phyloP scores from a whole-genome alignment of 768 basidiomycete genomes.

The Suillus plorans region DNA sequence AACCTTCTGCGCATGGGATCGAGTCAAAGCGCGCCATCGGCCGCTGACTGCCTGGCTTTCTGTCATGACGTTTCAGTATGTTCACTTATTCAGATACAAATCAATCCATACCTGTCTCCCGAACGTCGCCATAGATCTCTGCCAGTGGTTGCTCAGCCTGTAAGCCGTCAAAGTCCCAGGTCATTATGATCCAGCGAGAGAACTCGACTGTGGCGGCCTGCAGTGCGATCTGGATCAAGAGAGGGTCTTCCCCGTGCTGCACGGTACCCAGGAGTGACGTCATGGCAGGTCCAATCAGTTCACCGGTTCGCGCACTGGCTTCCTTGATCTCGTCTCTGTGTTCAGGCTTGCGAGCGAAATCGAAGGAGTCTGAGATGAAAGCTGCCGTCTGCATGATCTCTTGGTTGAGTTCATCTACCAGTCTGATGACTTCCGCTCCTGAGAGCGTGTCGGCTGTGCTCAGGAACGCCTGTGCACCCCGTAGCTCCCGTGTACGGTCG shows the following conservation, averaged over 20 bases:
- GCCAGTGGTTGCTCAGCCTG: conserved; percentile 28
- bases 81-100: conserved; percentile 3
- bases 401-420: conserved; percentile 42
- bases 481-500: conserved; percentile 38
- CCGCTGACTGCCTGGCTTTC: conserved; percentile 55
- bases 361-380: conserved; percentile 41
- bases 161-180: conserved; percentile 34
- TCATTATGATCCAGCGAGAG: conserved; percentile 32
- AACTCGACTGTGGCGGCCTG: conserved; percentile 34
- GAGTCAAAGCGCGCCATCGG: conserved; percentile 56
- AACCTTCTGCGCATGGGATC: conserved; percentile 39
- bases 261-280: conserved; percentile 25
- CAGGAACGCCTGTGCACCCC: conserved; percentile 43
- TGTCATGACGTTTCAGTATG: conserved; percentile 14
- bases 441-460: conserved; percentile 44
- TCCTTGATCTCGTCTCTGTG: conserved; percentile 27
- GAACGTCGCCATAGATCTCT: conserved; percentile 40
- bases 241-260: conserved; percentile 30
- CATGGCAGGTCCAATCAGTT: conserved; percentile 31
- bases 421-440: conserved; percentile 41
- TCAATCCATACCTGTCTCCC: conserved; percentile 38
- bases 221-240: conserved; percentile 41
- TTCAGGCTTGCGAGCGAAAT: conserved; percentile 25
- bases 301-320: conserved; percentile 26
- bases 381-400: conserved; percentile 49